phyloP scores from a whole-genome alignment of 2,329 filamentous ascomycete genomes.

The Hymenoscyphus fructigenus region DNA sequence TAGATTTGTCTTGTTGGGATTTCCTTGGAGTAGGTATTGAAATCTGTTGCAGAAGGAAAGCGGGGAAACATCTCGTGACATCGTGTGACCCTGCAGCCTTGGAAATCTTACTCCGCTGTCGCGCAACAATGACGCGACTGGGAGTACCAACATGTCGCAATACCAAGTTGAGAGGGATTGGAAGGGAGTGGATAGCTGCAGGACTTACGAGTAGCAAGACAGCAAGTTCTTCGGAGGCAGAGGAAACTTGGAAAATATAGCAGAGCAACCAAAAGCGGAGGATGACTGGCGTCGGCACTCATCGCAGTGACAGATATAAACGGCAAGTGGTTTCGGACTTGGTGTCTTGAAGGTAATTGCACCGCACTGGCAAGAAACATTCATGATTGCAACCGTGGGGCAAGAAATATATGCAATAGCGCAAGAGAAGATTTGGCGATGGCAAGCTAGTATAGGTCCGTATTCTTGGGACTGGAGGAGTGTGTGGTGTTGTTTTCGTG shows the following conservation, averaged over 20 bases:
- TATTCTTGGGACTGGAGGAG: no score
- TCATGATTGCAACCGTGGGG: conserved; percentile 1
- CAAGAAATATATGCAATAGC: background rate
- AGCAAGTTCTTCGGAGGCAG: conserved; percentile 50
- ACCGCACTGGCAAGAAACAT: conserved; percentile 56
- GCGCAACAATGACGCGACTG: background rate
- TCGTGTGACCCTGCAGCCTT: background rate
- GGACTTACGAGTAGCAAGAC: conserved; percentile 54
- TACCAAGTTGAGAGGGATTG: background rate
- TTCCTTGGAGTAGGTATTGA: no score
- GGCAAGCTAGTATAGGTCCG: background rate
- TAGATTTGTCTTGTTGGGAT: background rate
- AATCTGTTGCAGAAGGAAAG: background rate
- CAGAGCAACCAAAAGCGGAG: conserved; percentile 66
- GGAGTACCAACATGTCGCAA: background rate
- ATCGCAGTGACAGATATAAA: conserved; percentile 71
- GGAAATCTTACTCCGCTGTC: background rate
- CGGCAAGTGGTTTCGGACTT: conserved; percentile 55
- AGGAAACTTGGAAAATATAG: conserved; percentile 67
- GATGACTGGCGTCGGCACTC: conserved; percentile 65
- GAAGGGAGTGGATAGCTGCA: conserved; percentile 1
- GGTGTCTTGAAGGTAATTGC: conserved; percentile 63
- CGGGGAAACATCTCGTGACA: background rate
- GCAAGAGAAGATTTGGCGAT: background rate
- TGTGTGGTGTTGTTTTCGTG: no score